phyloP scores from a whole-genome alignment of 306 rosid species.

The Lathyrus sativus region DNA sequence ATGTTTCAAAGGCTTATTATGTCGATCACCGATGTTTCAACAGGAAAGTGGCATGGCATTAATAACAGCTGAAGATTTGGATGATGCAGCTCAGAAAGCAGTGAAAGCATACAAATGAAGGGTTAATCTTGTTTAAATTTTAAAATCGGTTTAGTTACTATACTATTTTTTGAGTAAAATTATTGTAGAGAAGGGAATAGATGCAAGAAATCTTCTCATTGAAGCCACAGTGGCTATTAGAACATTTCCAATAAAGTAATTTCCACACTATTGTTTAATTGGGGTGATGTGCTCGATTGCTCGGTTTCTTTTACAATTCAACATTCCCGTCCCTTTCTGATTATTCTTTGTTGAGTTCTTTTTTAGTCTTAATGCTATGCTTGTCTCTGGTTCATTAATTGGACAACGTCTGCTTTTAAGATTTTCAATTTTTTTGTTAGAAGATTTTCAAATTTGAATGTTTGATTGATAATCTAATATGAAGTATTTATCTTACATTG shows the following conservation, averaged over 20 bases:
- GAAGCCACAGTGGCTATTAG: constrained; percentile 36
- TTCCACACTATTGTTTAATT: constrained; percentile 31
- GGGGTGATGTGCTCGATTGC: constrained; percentile 24
- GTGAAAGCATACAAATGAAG: constrained; percentile 71
- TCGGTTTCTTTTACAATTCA: constrained; percentile 28
- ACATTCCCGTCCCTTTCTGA: background rate
- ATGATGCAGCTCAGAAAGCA: constrained; percentile 96
- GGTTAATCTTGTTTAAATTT: constrained; percentile 31
- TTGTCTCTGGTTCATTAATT: background rate
- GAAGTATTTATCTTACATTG: background rate
- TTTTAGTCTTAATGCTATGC: background rate
- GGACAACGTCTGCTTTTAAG: background rate
- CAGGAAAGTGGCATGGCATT: constrained; percentile 95
- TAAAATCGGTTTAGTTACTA: constrained; percentile 30
- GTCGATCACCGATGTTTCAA: constrained; percentile 38
- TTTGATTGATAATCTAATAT: background rate
- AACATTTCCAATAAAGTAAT: constrained; percentile 50
- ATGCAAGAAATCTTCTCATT: constrained; percentile 33
- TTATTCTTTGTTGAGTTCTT: constrained; percentile 20
- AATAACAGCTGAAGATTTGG: constrained; percentile 95
- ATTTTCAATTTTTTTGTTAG: background rate
- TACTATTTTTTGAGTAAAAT: constrained; percentile 38
- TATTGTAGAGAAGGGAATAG: constrained; percentile 36
- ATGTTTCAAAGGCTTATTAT: constrained; percentile 27
- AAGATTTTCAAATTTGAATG: background rate